Conservation (phyloP, 257 asterid species). For the Salvia splendens region DNA sequence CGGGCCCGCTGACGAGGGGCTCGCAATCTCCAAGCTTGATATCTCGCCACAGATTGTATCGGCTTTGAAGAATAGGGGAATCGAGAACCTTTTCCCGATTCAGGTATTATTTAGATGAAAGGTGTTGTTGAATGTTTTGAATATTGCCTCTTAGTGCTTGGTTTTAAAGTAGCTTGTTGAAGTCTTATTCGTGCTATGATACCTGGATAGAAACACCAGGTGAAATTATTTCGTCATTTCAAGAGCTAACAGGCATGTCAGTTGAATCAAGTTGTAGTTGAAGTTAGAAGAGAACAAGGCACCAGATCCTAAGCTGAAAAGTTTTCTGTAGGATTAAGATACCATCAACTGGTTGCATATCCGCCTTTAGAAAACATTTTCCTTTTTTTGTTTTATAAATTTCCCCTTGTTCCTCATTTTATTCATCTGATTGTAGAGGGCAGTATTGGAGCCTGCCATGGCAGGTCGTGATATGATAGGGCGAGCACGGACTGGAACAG, state of each 20-base stretch:
- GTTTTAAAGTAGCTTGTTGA: background rate
- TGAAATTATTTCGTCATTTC: background rate
- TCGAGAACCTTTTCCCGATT: conserved; percentile 83
- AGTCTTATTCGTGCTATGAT: background rate
- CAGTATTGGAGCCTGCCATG: conserved; percentile 89
- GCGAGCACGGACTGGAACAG: conserved; percentile 94
- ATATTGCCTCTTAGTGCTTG: background rate
- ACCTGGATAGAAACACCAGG: background rate
- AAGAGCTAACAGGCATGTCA: background rate
- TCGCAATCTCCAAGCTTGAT: conserved; percentile 83
- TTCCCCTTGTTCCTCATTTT: background rate
- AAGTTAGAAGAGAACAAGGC: background rate
- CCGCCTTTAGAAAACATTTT: background rate
- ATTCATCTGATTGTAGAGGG: conserved; percentile 46
- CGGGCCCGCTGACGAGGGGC: conserved; percentile 62
- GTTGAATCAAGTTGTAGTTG: background rate
- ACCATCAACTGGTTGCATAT: background rate
- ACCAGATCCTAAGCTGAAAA: background rate
- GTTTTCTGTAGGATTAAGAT: background rate
- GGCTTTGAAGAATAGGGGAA: conserved; percentile 66
- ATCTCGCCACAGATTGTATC: conserved; percentile 62
- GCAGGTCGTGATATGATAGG: conserved; percentile 96
- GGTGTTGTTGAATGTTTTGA: background rate
- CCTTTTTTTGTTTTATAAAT: background rate
- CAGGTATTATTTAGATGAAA: conserved; percentile 52